A percentile compares a stretch with the other conserved stretches of the same genome.
phyloP scores from a whole-genome alignment of 1,284 basidiomycete species.

The Crepidotus sp. region DNA sequence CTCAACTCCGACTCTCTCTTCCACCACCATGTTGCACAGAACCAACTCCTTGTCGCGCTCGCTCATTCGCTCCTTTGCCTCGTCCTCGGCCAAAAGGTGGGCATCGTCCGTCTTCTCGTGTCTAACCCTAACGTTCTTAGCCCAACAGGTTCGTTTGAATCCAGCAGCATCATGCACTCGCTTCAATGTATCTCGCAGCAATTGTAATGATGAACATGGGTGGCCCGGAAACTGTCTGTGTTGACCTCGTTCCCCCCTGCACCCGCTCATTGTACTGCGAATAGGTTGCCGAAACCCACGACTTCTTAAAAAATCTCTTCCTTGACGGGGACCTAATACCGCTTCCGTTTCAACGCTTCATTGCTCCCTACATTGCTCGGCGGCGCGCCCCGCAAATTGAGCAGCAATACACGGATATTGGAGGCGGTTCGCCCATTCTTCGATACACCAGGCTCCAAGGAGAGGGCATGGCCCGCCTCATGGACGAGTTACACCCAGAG shows the following conservation, averaged over 20 bases:
- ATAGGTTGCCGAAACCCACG: conserved; percentile 77
- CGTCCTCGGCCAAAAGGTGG: conserved; percentile 30
- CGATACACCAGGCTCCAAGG: conserved; percentile 88
- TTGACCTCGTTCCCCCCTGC: conserved; percentile 7
- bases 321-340: conserved; percentile 95
- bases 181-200: conserved; percentile 36
- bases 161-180: conserved; percentile 1
- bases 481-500: conserved; percentile 88
- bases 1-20: not conserved
- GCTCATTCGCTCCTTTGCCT: conserved; percentile 26
- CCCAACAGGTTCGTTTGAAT: conserved; percentile 48
- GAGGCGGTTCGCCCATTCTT: conserved; percentile 97
- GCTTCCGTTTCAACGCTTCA: conserved; percentile 81
- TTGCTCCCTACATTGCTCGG: conserved; percentile 86
- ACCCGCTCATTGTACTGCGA: conserved; percentile 1
- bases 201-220: conserved; percentile 99
- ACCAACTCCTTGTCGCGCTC: conserved; percentile 19
- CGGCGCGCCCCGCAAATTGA: conserved; percentile 93
- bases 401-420: conserved; percentile 90
- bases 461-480: conserved; percentile 79
- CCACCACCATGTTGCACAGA: conserved; percentile 10
- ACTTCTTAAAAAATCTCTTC: conserved; percentile 92
- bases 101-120: conserved; percentile 12
- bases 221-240: conserved; percentile 80
- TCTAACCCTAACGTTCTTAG: conserved; percentile 25